A percentile compares a stretch with the other conserved stretches of the same genome.
These are phyloP conservation scores for Trametes cinnabarina DNA, from an alignment of 768 basidiomycete species.

Conservation along the genomic window DNA sequence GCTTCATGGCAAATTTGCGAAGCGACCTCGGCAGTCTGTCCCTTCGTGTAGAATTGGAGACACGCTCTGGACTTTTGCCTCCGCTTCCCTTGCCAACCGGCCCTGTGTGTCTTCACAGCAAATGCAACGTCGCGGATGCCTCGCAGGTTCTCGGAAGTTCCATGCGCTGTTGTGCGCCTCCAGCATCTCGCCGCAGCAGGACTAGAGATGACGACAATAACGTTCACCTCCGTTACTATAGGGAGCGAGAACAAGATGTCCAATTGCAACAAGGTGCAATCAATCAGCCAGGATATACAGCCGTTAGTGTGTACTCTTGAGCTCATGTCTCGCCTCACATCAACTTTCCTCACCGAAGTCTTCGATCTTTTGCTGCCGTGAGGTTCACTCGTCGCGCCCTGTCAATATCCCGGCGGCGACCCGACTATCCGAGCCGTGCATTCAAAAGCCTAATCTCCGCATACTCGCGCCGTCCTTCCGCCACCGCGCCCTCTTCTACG, in stretches of 20 bases:
- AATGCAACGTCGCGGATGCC: not conserved
- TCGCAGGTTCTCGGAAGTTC: constrained; percentile 1
- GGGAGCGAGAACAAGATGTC: not conserved
- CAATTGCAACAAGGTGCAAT: no score
- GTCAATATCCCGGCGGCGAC: not conserved
- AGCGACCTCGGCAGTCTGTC: not conserved
- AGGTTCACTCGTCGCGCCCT: not conserved
- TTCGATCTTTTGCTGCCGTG: no score
- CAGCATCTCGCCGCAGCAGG: not conserved
- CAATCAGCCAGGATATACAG: no score
- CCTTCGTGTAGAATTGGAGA: no score
- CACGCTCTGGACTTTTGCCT: no score
- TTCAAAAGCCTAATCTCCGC: constrained; percentile 11
- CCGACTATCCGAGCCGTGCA: not conserved
- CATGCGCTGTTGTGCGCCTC: not conserved
- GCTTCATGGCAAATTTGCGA: not conserved
- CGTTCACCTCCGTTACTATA: not conserved
- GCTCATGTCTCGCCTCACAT: no score
- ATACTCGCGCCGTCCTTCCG: constrained; percentile 5
- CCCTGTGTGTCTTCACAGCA: not conserved
- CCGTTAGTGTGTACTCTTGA: no score
- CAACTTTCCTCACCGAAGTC: no score
- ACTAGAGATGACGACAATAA: not conserved
- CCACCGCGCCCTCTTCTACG: not conserved
- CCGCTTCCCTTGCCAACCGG: no score